phyloP scores from a whole-genome alignment of 345 rosid genomes.

The Camelina laxa region DNA sequence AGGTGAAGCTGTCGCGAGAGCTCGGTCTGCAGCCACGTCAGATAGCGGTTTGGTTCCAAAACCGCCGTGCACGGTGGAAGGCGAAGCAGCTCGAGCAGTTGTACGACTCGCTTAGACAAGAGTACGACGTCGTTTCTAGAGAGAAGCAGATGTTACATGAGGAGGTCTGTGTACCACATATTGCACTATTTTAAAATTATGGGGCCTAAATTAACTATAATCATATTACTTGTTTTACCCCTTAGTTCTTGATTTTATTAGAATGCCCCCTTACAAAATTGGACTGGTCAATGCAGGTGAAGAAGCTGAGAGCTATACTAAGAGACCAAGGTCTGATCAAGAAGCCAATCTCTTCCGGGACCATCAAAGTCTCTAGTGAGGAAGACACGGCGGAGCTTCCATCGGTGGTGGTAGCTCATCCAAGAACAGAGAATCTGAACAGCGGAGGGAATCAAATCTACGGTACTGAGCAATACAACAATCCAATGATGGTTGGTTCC shows the following conservation, averaged over 20 bases:
- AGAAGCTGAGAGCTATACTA: conserved; percentile 39
- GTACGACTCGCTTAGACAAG: conserved; percentile 73
- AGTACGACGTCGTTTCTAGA: conserved; percentile 63
- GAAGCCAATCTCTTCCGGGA: conserved; percentile 7
- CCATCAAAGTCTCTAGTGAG: conserved; percentile 1
- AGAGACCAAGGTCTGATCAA: conserved; percentile 36
- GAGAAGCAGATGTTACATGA: conserved; percentile 83
- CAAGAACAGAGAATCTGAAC: conserved; percentile 33
- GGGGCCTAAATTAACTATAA: not conserved
- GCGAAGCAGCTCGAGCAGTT: conserved; percentile 81
- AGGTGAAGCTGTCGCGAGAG: conserved; percentile 79
- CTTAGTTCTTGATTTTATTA: not conserved
- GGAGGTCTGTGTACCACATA: conserved; percentile 55
- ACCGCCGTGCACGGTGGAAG: conserved; percentile 88
- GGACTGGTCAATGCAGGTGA: conserved; percentile 26
- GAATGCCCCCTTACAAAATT: not conserved
- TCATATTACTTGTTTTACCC: not conserved
- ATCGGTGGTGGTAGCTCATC: conserved; percentile 32
- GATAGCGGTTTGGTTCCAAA: conserved; percentile 94
- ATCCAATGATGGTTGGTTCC: conserved; percentile 31
- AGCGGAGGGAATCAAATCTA: conserved; percentile 23
- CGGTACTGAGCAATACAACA: conserved; percentile 25
- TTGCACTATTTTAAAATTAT: not conserved
- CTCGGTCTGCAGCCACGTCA: conserved; percentile 92
- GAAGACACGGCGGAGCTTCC: conserved; percentile 35